Evolutionary conservation across 495 filamentous ascomycete genomes (phyloP), one percentile per base, ranked within the genome.

Genomic region (Aspergillus asperescens): DNA sequence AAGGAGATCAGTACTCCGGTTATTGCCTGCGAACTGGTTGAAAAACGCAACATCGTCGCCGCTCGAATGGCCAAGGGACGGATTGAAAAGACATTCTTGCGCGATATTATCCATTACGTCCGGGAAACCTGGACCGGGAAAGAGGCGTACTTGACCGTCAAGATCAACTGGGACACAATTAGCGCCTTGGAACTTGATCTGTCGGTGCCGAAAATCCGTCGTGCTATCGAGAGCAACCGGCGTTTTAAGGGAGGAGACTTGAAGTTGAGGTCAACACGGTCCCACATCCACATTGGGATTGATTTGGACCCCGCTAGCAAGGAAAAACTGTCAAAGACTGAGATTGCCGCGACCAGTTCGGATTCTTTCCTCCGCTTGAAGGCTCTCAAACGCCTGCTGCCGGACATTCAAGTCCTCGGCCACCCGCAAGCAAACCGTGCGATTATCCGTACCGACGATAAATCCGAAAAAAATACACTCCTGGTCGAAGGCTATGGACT

Each of bases 401-500:
- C 90, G 1, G 70, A 79, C 12, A 81, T 97, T 35, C 78, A 88
- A 42, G 84, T 98, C 40, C 82, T 87, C 20, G 93, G 93, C 18
- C 93, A 96, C 66, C 84, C 89, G 1, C 86, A 89, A 25, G 88
- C 91, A 5, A 70, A 80, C 51, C 84, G 93, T 44, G 94, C 91
- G 42, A 91, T 98, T 63, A 91, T 98, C 61, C 87, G 92, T 60
- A 86, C 84, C 19, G 80, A 81, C 52, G 80, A 84, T 37, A 78
- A 77, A 0, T 75, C 80, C 20, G 74, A 74, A 10, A 66, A 60
- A 16, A 76, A 89, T 61, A 84, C 80, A 23, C 79, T 98, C 7
- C 75, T 95, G 0, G 93, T 98, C 18, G 93, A 98, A 76, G 93
- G 93, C 15, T 97, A 97, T 70, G 93, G 93, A 4, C 73, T 98